Conservation (phyloP, 2,329 filamentous ascomycete genomes). For the Fusarium floridanum region DNA sequence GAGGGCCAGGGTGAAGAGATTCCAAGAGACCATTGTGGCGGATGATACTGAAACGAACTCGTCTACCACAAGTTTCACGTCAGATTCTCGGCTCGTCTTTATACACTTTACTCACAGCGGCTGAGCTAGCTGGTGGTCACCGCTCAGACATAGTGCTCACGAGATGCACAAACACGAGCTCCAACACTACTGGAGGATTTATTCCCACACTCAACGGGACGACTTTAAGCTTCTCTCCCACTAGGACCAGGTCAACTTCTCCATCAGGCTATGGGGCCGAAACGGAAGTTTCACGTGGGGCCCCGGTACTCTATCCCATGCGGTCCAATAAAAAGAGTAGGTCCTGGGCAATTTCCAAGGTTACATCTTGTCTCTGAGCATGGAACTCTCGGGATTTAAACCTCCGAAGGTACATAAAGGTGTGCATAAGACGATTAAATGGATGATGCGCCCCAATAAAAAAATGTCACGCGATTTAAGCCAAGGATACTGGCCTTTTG, state of each 20-base stretch:
- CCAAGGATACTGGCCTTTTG: neutral
- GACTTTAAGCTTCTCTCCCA: slow-evolving; percentile 1
- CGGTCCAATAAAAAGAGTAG: slow-evolving; percentile 25
- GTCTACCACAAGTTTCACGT: neutral
- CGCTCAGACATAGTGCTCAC: neutral
- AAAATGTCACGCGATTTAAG: neutral
- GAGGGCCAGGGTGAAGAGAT: slow-evolving; percentile 20
- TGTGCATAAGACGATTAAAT: neutral
- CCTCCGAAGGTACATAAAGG: slow-evolving; percentile 5
- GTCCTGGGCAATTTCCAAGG: slow-evolving; percentile 5
- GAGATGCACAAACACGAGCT: neutral
- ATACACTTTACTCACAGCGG: neutral
- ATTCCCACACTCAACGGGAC: slow-evolving; percentile 4
- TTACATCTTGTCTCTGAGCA: neutral
- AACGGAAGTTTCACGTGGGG: slow-evolving; percentile 6
- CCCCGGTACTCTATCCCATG: slow-evolving; percentile 6
- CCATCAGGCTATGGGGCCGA: slow-evolving; percentile 5
- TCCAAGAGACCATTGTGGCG: slow-evolving; percentile 32
- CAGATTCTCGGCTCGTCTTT: neutral
- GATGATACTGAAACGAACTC: neutral
- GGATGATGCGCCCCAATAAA: slow-evolving; percentile 32
- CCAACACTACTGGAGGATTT: slow-evolving; percentile 7
- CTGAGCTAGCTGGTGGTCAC: neutral
- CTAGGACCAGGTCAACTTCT: neutral
- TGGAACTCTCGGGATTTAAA: slow-evolving; percentile 6